Percentiles rank a stretch among this genome's conserved stretches.
These are phyloP conservation scores for Edaphochlamys debaryana DNA, from an alignment of 139 green algal species.

Conservation along the genomic window DNA sequence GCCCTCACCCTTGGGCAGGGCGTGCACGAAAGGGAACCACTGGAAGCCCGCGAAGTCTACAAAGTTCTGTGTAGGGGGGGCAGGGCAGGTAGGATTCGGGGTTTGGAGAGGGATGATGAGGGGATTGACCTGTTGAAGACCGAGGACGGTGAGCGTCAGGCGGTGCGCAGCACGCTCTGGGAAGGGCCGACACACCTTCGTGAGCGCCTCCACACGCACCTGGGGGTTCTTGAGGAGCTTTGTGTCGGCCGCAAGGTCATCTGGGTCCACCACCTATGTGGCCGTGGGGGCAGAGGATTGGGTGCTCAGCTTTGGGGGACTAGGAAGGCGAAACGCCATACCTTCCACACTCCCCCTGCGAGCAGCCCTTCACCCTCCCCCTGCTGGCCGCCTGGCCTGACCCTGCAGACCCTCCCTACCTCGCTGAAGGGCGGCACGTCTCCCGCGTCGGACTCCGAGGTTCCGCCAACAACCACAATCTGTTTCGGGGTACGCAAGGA, in stretches of 20 bases:
- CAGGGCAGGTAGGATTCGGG: not conserved
- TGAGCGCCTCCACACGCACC: not conserved
- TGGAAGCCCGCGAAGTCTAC: not conserved
- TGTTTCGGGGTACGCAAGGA: not conserved
- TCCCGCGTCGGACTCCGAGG: not conserved
- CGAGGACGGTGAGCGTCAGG: not conserved
- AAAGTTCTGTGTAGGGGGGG: not conserved
- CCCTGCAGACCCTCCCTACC: not conserved
- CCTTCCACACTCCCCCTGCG: no score
- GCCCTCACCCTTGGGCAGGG: not conserved
- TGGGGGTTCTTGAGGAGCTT: not conserved
- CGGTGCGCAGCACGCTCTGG: not conserved
- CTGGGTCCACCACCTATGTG: not conserved
- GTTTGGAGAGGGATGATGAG: no score
- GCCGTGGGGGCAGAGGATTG: not conserved
- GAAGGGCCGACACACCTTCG: no score
- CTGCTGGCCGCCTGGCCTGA: no score
- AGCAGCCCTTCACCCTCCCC: no score
- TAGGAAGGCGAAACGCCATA: no score
- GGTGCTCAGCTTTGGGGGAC: not conserved
- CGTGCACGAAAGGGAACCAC: not conserved
- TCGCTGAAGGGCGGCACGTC: not conserved
- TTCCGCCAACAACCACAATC: not conserved
- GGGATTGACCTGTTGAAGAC: no score
- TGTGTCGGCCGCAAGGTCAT: not conserved